These are phyloP conservation scores for Arabidopsis hybrid DNA, from an alignment of 441 rosid species.

Conservation along the genomic window DNA sequence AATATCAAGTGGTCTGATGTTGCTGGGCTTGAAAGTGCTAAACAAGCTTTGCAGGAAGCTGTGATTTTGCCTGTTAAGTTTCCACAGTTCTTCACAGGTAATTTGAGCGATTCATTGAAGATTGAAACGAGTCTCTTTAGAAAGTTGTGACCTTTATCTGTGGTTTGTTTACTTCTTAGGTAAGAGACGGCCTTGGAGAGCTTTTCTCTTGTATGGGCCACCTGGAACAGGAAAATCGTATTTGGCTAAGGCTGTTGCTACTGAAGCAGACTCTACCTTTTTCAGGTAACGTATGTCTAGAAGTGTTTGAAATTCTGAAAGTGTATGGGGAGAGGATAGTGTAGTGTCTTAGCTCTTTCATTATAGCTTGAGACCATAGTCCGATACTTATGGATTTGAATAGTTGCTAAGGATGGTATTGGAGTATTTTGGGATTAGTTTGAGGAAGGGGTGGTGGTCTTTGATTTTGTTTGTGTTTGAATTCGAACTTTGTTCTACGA, in stretches of 20 bases:
- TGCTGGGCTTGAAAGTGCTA: slow-evolving; percentile 67
- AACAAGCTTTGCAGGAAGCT: slow-evolving; percentile 88
- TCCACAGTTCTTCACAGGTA: slow-evolving; percentile 93
- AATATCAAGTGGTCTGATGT: slow-evolving; percentile 54
- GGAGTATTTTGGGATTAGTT: neutral
- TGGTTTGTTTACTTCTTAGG: slow-evolving; percentile 52
- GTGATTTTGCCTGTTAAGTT: slow-evolving; percentile 92
- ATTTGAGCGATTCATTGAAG: neutral
- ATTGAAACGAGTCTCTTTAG: neutral
- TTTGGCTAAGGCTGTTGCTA: slow-evolving; percentile 99
- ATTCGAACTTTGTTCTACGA: neutral
- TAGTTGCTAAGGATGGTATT: neutral
- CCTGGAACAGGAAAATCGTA: slow-evolving; percentile 99
- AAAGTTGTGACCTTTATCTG: neutral
- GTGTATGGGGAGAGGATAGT: neutral
- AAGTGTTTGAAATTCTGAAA: neutral
- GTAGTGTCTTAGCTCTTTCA: slow-evolving; percentile 2
- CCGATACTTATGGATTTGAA: neutral
- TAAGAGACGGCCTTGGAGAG: slow-evolving; percentile 97
- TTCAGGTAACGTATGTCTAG: slow-evolving; percentile 65
- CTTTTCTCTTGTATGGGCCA: slow-evolving; percentile 94
- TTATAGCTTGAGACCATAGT: neutral
- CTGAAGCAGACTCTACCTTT: slow-evolving; percentile 98
- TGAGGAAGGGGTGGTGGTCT: slow-evolving; percentile 4
- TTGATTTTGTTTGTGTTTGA: slow-evolving; percentile 1